Evolutionary conservation across 345 rosid species (phyloP).

Genomic region (Eucalyptus lansdowneana): DNA sequence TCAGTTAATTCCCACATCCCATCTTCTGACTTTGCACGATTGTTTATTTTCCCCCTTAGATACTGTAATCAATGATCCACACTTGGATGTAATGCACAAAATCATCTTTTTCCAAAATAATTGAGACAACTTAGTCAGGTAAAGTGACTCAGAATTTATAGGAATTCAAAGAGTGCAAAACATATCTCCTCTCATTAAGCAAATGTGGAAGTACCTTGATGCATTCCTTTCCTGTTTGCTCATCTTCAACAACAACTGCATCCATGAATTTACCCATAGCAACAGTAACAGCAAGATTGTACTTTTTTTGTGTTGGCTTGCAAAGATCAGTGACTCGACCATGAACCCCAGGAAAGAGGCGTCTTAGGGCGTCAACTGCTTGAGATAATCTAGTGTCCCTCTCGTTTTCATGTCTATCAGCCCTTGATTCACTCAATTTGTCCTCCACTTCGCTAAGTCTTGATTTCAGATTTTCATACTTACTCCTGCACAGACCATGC

Average conservation of each 20-base stretch:
- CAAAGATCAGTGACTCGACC: constrained; percentile 98
- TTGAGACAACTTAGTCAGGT: background rate
- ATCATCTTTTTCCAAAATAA: background rate
- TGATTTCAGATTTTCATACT: constrained; percentile 61
- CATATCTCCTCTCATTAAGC: background rate
- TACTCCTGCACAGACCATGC: constrained; percentile 28
- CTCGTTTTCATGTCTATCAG: constrained; percentile 89
- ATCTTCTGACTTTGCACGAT: background rate
- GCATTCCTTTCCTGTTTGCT: constrained; percentile 91
- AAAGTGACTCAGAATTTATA: background rate
- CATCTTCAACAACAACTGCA: constrained; percentile 96
- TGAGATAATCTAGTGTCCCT: constrained; percentile 81
- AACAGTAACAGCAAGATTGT: constrained; percentile 95
- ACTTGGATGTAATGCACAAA: background rate
- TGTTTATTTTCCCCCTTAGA: background rate
- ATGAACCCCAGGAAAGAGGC: constrained; percentile 90
- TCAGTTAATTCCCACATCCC: background rate
- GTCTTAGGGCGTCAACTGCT: constrained; percentile 87
- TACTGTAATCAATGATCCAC: background rate
- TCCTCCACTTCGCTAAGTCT: constrained; percentile 70
- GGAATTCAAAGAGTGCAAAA: background rate
- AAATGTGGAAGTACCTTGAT: constrained; percentile 54
- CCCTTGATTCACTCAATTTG: constrained; percentile 79
- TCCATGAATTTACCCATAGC: constrained; percentile 99
- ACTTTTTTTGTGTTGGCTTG: constrained; percentile 85